These are phyloP conservation scores for Oenanthe sinensis DNA, from an alignment of 129 eudicot genomes.

Conservation along the genomic window DNA sequence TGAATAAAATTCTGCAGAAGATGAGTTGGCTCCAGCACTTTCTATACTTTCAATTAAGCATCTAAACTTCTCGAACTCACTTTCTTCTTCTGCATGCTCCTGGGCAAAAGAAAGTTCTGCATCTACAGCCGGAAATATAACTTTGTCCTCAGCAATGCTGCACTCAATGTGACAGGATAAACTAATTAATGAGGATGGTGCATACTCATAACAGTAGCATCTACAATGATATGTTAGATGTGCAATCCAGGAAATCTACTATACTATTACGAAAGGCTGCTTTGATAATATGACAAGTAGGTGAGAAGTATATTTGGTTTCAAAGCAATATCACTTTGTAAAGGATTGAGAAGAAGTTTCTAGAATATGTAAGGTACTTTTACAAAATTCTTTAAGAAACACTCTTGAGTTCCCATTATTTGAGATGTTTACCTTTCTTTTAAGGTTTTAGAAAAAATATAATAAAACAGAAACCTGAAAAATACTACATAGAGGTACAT, in stretches of 20 bases:
- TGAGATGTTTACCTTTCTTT: not conserved
- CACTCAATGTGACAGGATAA: constrained; percentile 18
- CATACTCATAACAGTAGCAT: not conserved
- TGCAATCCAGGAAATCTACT: not conserved
- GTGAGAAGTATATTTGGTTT: not conserved
- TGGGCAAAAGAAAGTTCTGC: constrained; percentile 80
- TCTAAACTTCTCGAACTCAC: constrained; percentile 76
- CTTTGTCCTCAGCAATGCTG: constrained; percentile 99
- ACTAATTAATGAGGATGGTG: not conserved
- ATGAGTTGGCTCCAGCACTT: constrained; percentile 79
- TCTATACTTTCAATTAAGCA: constrained; percentile 83
- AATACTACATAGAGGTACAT: not conserved
- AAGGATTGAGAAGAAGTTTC: not conserved
- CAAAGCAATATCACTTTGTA: not conserved
- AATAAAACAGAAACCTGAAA: not conserved
- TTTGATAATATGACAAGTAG: constrained; percentile 3
- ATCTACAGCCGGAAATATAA: constrained; percentile 96
- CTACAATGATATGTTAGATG: not conserved
- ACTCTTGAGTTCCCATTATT: not conserved
- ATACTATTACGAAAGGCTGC: not conserved
- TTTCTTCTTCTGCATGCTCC: constrained; percentile 99
- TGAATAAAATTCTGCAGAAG: constrained; percentile 74
- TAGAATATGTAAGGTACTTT: not conserved
- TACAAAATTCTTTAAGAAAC: not conserved
- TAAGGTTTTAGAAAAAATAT: not conserved